Percentiles rank a stretch among this genome's conserved stretches.
These are phyloP conservation scores for Nitzschia putrida DNA, from an alignment of 108 stramenopile genomes.

Conservation along the genomic window DNA sequence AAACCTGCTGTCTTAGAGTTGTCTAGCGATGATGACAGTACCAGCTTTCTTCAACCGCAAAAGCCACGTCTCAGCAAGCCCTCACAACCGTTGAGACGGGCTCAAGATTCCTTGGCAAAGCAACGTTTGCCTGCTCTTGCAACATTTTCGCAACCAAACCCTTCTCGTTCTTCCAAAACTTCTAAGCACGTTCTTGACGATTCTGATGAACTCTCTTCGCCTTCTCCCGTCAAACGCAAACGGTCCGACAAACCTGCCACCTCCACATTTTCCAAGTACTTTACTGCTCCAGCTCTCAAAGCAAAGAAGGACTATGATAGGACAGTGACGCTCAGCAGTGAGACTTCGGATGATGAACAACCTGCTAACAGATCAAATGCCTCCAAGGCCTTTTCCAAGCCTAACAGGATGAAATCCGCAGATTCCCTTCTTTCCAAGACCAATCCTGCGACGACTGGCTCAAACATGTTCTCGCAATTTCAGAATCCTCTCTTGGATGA, in stretches of 20 bases:
- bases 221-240: neutral
- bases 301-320: too few relatives aligned
- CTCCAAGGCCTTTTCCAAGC: too few relatives aligned
- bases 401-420: too few relatives aligned
- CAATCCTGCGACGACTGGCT: too few relatives aligned
- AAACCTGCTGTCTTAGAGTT: too few relatives aligned
- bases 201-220: neutral
- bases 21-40: neutral
- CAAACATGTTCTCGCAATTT: neutral
- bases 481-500: conserved; percentile 12
- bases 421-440: too few relatives aligned
- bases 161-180: too few relatives aligned
- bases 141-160: neutral
- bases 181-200: too few relatives aligned
- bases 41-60: conserved; percentile 1
- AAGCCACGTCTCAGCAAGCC: conserved; percentile 19
- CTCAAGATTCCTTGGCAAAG: conserved; percentile 3
- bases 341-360: too few relatives aligned
- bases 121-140: conserved; percentile 3
- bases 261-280: neutral
- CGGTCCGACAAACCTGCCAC: neutral
- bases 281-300: neutral
- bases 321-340: too few relatives aligned
- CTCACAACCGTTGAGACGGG: conserved; percentile 2
- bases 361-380: too few relatives aligned